Percentiles rank a stretch among this genome's conserved stretches.
Conservation (phyloP, 148 eudicot species). For the Chenopodium berlandieri region DNA sequence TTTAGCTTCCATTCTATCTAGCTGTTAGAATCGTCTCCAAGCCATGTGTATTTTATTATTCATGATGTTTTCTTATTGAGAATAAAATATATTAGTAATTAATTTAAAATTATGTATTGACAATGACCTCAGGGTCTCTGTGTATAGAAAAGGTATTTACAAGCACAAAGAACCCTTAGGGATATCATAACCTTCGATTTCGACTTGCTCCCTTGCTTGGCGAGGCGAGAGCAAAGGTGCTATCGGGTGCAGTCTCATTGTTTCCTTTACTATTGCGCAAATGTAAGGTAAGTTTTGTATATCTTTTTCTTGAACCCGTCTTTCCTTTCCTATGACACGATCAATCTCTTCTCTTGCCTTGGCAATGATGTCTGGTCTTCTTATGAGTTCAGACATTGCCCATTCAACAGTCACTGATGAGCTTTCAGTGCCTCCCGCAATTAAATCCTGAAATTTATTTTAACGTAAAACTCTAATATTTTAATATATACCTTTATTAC, state of each 20-base stretch:
- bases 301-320: constrained; percentile 86
- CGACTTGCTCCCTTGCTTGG: constrained; percentile 45
- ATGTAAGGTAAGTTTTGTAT: constrained; percentile 64
- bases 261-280: constrained; percentile 77
- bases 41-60: too few species aligned
- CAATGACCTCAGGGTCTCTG: not conserved
- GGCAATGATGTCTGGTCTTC: constrained; percentile 48
- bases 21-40: too few species aligned
- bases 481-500: too few species aligned
- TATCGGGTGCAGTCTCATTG: constrained; percentile 87
- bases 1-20: too few species aligned
- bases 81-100: too few species aligned
- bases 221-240: constrained; percentile 87
- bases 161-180: constrained; percentile 54
- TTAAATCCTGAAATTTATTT: constrained; percentile 46
- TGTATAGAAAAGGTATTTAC: constrained; percentile 77
- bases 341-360: constrained; percentile 73
- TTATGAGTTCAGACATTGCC: constrained; percentile 81
- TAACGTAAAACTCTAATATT: too few species aligned
- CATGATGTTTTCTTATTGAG: too few species aligned
- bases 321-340: constrained; percentile 56
- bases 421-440: constrained; percentile 94
- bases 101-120: too few species aligned
- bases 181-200: constrained; percentile 70
- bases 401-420: constrained; percentile 88